phyloP scores from a whole-genome alignment of 2,329 filamentous ascomycete genomes.

The Fusarium dimerum region DNA sequence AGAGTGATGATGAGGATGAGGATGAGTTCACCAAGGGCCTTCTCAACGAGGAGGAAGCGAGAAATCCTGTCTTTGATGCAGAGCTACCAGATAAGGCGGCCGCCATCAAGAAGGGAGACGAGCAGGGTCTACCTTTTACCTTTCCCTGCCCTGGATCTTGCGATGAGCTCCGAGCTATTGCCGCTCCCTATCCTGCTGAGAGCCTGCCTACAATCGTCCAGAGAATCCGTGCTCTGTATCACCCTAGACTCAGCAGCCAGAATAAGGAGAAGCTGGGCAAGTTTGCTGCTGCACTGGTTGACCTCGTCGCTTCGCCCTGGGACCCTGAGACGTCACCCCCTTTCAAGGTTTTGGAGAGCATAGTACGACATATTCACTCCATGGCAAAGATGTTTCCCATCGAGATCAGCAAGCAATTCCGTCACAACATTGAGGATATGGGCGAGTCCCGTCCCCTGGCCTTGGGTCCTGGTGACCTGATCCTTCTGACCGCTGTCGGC shows the following conservation, averaged over 20 bases:
- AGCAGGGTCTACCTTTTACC: slow-evolving; percentile 72
- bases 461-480: slow-evolving; percentile 69
- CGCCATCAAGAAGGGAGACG: slow-evolving; percentile 42
- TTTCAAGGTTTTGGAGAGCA: slow-evolving; percentile 71
- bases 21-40: slow-evolving; percentile 74
- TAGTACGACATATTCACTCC: slow-evolving; percentile 90
- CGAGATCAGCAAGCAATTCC: slow-evolving; percentile 76
- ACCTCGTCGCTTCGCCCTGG: slow-evolving; percentile 57
- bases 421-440: slow-evolving; percentile 67
- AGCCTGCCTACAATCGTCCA: slow-evolving; percentile 80
- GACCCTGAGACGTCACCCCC: slow-evolving; percentile 48
- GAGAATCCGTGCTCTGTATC: slow-evolving; percentile 87
- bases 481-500: slow-evolving; percentile 80
- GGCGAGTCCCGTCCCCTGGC: slow-evolving; percentile 48
- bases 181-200: slow-evolving; percentile 59
- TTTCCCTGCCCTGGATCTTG: slow-evolving; percentile 83
- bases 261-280: slow-evolving; percentile 81
- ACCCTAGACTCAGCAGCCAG: slow-evolving; percentile 78
- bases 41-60: slow-evolving; percentile 58
- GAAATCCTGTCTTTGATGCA: slow-evolving; percentile 52
- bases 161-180: slow-evolving; percentile 69
- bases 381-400: slow-evolving; percentile 83
- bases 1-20: slow-evolving; percentile 39
- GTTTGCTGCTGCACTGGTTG: slow-evolving; percentile 67
- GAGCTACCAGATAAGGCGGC: slow-evolving; percentile 44